Base-by-base conservation (phyloP, 805 yeast species). In the Isabelozyma rhagii region DNA sequence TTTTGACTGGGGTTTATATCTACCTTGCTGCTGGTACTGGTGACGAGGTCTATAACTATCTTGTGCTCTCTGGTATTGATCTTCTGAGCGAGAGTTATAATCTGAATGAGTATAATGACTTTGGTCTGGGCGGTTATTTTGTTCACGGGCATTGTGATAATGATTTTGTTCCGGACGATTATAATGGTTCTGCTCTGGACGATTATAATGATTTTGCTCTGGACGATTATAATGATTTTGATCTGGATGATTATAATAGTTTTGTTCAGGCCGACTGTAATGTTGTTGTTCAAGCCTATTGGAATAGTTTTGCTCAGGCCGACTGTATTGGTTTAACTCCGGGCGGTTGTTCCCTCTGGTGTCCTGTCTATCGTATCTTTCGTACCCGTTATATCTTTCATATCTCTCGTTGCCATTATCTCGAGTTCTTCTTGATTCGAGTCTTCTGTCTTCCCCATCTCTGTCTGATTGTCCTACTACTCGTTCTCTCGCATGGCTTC, bases 361-460 rank as follows among this genome's bases (percentile, higher is more conserved):
- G 40, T 55, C 51, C 8, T 52, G 58, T 18, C 50, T 44, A 8
- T 39, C 41, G 28, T 18, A 60, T 48, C 39, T 49, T 60, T 51
- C 40, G 54, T 50, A 53, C 42, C 50, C 42, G 14, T 56, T 50
- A 29, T 59, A 60, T 39, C 67, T 52, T 17, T 55, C 52, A 25
- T 55, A 49, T 41, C 60, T 52, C 13, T 57, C 50, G 3, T 53
- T 50, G 31, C 58, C 52, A 39, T 55, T 51, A 36, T 58, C 55
- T 43, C 59, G 51, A 29, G 50, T 51, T 38, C 52, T 49, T 31
- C 49, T 42, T 13, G 50, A 25, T 28, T 47, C 41, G 13, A 15
- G 41, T 39, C 51, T 40, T 36, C 48, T 34, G n/a, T 49, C 50
- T 9, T 36, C 18, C 14, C 45, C 34, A 14, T 50, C 52, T 8